Conservation (phyloP, 2,329 filamentous ascomycete species). For the Aspergillus pseudoterreus region DNA sequence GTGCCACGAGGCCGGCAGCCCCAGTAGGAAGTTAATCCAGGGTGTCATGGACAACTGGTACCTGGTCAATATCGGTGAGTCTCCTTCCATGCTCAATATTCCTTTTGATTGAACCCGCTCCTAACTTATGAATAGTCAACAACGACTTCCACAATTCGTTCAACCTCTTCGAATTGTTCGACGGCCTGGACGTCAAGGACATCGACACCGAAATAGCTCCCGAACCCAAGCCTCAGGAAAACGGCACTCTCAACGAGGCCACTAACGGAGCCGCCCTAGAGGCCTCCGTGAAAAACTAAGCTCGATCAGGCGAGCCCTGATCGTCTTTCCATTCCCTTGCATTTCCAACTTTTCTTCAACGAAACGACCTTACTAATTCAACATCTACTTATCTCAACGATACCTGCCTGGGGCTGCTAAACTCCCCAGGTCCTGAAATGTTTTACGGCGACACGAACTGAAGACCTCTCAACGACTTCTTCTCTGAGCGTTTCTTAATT, state of each 20-base stretch:
- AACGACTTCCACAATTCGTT: conserved; percentile 90
- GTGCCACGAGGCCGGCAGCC: conserved; percentile 73
- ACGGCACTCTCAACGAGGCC: conserved; percentile 15
- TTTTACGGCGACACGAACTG: conserved; percentile 38
- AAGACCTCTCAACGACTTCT: conserved; percentile 42
- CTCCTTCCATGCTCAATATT: neutral
- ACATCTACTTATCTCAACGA: conserved; percentile 35
- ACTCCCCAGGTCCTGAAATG: conserved; percentile 19
- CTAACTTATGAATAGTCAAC: conserved; percentile 62
- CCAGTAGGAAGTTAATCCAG: conserved; percentile 76
- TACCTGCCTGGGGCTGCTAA: conserved; percentile 17
- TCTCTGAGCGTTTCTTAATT: conserved; percentile 36
- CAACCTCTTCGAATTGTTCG: conserved; percentile 81
- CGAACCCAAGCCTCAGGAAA: conserved; percentile 19
- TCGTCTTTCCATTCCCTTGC: conserved; percentile 1
- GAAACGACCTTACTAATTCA: conserved; percentile 29
- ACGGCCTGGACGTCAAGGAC: conserved; percentile 57
- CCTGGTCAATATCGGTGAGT: conserved; percentile 86
- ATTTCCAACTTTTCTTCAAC: conserved; percentile 8
- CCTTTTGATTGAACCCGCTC: conserved; percentile 18
- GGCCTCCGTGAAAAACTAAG: conserved; percentile 22
- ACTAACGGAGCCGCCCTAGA: conserved; percentile 16
- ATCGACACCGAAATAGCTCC: conserved; percentile 29
- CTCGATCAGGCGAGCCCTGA: neutral
- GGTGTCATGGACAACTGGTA: conserved; percentile 87